Percentiles rank a stretch among this genome's conserved stretches.
Evolutionary conservation across 2,329 filamentous ascomycete species (phyloP).

Genomic region (Pseudogymnoascus sp.): DNA sequence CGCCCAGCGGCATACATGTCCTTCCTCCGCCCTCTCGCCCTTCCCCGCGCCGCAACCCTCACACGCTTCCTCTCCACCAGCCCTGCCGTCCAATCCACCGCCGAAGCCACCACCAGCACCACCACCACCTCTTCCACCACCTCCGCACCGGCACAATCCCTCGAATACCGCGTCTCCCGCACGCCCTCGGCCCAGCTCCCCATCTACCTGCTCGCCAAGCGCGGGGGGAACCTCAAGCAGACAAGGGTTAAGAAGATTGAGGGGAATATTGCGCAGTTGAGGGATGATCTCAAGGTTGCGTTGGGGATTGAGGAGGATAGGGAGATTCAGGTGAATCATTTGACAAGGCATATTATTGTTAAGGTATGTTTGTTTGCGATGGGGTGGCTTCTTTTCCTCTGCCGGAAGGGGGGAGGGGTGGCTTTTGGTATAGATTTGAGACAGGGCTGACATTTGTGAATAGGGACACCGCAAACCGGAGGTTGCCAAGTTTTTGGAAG

Average conservation of each 20-base stretch:
- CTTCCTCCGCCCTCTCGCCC: constrained; percentile 26
- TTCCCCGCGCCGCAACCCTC: constrained; percentile 24
- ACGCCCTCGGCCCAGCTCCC: constrained; percentile 63
- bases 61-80: constrained; percentile 21
- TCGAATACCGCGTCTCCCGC: constrained; percentile 51
- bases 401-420: neutral
- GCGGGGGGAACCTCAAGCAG: constrained; percentile 65
- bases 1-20: constrained; percentile 12
- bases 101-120: neutral
- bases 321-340: constrained; percentile 38
- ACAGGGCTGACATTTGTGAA: constrained; percentile 11
- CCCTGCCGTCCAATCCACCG: constrained; percentile 9
- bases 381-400: neutral
- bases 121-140: neutral
- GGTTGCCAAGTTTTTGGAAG: constrained; percentile 38
- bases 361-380: constrained; percentile 48
- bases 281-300: constrained; percentile 50
- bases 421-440: neutral
- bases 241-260: constrained; percentile 73
- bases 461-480: constrained; percentile 42
- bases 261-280: constrained; percentile 58
- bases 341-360: constrained; percentile 67
- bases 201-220: constrained; percentile 66
- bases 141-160: constrained; percentile 14
- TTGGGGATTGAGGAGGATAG: constrained; percentile 43